phyloP scores from a whole-genome alignment of 768 basidiomycete genomes.

The Lactifluus echinatus region DNA sequence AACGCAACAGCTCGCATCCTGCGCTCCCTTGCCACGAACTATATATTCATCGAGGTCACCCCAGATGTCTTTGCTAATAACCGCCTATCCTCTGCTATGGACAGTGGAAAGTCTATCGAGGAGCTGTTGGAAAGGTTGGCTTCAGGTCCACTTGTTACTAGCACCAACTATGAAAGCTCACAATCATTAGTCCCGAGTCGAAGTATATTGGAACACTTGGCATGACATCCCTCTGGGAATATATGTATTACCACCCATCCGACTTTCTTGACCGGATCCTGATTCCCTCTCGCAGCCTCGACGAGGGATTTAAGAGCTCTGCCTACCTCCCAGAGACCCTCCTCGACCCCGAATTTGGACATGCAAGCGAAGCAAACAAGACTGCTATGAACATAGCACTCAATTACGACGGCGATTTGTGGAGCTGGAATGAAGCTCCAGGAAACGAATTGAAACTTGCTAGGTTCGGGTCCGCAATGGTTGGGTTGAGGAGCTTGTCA shows the following conservation, averaged over 20 bases:
- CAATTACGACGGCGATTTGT: background rate
- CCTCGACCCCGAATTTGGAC: constrained; percentile 9
- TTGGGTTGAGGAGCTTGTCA: background rate
- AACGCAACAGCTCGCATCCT: constrained; percentile 21
- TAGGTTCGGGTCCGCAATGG: constrained; percentile 4
- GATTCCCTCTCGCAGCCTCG: background rate
- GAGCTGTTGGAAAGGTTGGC: constrained; percentile 16
- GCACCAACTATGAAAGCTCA: no score
- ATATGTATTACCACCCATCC: background rate
- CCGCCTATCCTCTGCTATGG: constrained; percentile 22
- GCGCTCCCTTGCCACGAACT: constrained; percentile 25
- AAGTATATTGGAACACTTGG: constrained; percentile 19
- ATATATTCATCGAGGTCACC: constrained; percentile 26
- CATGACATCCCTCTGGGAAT: background rate
- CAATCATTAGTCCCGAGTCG: constrained; percentile 1
- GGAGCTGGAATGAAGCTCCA: background rate
- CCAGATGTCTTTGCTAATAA: constrained; percentile 27
- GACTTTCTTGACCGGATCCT: background rate
- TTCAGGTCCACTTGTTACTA: background rate
- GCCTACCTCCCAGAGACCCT: constrained; percentile 22
- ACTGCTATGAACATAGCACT: background rate
- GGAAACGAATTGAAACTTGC: background rate
- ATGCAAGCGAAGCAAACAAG: background rate
- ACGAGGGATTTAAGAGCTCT: constrained; percentile 22
- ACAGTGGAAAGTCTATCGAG: constrained; percentile 22